Conservation (phyloP, 2,329 filamentous ascomycete species). For the Monosporascus ibericus region DNA sequence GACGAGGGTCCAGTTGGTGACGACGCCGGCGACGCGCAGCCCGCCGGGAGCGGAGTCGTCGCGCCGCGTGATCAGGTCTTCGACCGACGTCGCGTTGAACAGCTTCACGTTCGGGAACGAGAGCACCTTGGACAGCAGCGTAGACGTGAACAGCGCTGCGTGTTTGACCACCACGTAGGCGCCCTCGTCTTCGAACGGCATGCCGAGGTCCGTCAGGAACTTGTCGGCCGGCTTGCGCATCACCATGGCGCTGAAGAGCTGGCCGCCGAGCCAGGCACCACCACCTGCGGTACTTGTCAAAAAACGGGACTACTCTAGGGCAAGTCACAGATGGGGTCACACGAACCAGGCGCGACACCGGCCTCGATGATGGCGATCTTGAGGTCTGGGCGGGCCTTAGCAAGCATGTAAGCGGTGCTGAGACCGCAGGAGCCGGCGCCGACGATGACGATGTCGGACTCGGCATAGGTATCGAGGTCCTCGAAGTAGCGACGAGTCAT, state of each 20-base stretch:
- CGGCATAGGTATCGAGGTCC: slow-evolving; percentile 82
- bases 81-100: slow-evolving; percentile 89
- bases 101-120: slow-evolving; percentile 88
- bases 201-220: slow-evolving; percentile 74
- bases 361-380: slow-evolving; percentile 91
- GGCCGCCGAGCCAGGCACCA: slow-evolving; percentile 87
- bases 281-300: slow-evolving; percentile 49
- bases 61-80: slow-evolving; percentile 83
- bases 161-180: slow-evolving; percentile 91
- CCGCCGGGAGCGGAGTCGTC: slow-evolving; percentile 39
- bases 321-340: slow-evolving; percentile 6
- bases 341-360: slow-evolving; percentile 65
- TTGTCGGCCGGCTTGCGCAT: slow-evolving; percentile 88
- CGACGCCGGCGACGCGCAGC: slow-evolving; percentile 77
- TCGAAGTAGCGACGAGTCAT: slow-evolving; percentile 92
- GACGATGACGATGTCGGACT: slow-evolving; percentile 90
- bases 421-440: slow-evolving; percentile 86
- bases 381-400: slow-evolving; percentile 76
- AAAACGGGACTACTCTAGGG: background rate
- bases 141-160: slow-evolving; percentile 86
- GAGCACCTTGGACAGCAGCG: slow-evolving; percentile 76
- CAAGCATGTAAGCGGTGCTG: slow-evolving; percentile 77
- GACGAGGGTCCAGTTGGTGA: slow-evolving; percentile 94
- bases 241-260: slow-evolving; percentile 92
- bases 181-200: slow-evolving; percentile 83